Evolutionary conservation across 2,329 filamentous ascomycete genomes (phyloP).

Genomic region (Aureobasidium leucospermi): DNA sequence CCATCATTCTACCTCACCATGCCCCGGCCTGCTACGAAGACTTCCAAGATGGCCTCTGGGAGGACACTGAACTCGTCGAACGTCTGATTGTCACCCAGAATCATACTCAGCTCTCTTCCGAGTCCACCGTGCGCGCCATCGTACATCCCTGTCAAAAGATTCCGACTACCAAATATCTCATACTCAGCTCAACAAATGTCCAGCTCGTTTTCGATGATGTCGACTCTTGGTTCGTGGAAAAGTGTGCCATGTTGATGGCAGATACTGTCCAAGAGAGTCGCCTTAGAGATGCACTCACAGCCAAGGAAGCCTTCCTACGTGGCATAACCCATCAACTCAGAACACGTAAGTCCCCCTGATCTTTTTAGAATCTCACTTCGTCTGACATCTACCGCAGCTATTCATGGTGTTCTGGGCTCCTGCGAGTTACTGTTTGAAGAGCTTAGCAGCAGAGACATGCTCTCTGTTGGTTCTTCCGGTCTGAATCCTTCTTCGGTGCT

Average conservation of each 20-base stretch:
- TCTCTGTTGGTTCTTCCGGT: conserved; percentile 14
- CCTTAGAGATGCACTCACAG: conserved; percentile 35
- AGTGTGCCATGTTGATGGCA: conserved; percentile 33
- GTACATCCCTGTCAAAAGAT: conserved; percentile 30
- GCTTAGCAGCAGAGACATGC: conserved; percentile 23
- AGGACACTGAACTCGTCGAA: conserved; percentile 36
- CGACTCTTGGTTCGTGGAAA: conserved; percentile 40
- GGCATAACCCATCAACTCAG: conserved; percentile 42
- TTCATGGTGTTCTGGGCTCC: conserved; percentile 40
- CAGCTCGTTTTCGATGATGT: conserved; percentile 41
- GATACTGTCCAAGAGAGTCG: conserved; percentile 33
- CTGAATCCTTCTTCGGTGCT: conserved; percentile 23
- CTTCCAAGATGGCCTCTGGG: conserved; percentile 37
- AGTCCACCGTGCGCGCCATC: conserved; percentile 32
- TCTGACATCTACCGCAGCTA: conserved; percentile 19
- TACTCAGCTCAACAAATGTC: conserved; percentile 36
- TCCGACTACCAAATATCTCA: conserved; percentile 27
- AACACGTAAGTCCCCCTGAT: conserved; percentile 25
- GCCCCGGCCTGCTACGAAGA: conserved; percentile 23
- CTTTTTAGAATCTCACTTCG: background rate
- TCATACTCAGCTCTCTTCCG: conserved; percentile 24
- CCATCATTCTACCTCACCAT: conserved; percentile 24
- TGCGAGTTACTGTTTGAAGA: conserved; percentile 39
- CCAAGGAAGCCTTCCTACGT: conserved; percentile 40
- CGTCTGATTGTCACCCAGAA: conserved; percentile 32